Base-by-base conservation (phyloP, 1,284 basidiomycete species). In the Trametes pubescens region DNA sequence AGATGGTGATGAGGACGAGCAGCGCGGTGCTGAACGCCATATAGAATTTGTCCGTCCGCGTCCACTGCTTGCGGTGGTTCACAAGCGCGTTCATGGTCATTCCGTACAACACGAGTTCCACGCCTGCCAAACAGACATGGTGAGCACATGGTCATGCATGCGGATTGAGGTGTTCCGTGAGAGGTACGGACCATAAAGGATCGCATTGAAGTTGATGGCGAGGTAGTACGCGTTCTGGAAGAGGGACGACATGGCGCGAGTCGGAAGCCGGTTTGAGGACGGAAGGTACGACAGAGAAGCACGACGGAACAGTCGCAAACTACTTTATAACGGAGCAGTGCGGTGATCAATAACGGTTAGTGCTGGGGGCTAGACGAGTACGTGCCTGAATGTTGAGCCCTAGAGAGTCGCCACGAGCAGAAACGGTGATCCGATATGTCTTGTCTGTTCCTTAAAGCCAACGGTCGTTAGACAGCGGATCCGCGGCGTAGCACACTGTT, bases 1-100 rank as follows among this genome's bases (percentile, higher is more conserved):
- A 67, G 21, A 68, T 62, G 11, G 70, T 69, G 62, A 60, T 68
- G 49, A 69, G 59, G 29, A 65, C 10, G 10, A 71, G 62, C 3
- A 67, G 46, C 22, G 59, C 64, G 2, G 68, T 69, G 61, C 70
- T 71, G 67, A 69, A 66, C 35, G 37, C 57, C 32, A 71, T 51
- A 53, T 66, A 68, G 62, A 67, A 65, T 40, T 62, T 62, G 58
- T 69, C 68, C 22, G 61, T 59, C 21, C 58, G 44, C 11, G 51
- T 56, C 40, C 55, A 59, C 14, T 47, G 46, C 52, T 57, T 40
- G 34, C 52, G 62, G 37, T 51, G 21, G 11, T 26, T 40, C 35
- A 67, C 35, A 35, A 71, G 37, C 32, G 52, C 40, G 22, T 55
- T 52, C 53, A 71, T 60, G 18, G 66, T 65, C 48, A 62, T 47